These are phyloP conservation scores for Cryptococcus sp. DNA, from an alignment of 1,284 basidiomycete species.

Conservation along the genomic window DNA sequence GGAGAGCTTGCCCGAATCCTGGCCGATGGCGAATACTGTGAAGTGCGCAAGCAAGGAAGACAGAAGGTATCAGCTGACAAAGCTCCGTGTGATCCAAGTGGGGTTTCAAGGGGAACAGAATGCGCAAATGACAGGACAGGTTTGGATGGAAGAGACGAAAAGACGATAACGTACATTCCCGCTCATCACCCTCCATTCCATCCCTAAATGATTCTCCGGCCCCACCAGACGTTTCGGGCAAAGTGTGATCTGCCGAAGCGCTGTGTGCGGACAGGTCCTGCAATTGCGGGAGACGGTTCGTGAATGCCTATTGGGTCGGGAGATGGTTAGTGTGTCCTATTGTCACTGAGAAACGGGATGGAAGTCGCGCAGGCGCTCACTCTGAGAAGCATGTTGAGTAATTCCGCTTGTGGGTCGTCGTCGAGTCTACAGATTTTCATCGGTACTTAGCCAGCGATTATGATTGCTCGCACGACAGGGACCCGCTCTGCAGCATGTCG, in stretches of 20 bases:
- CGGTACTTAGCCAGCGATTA: not conserved
- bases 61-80: not conserved
- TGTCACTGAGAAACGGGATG: too few relatives aligned
- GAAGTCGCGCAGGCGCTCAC: conserved; percentile 52
- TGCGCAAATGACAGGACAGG: not conserved
- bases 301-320: conserved; percentile 65
- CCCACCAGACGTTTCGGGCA: conserved; percentile 34
- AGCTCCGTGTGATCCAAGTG: not conserved
- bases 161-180: conserved; percentile 67
- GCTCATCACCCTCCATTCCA: conserved; percentile 81
- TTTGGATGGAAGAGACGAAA: not conserved
- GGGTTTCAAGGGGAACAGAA: too few relatives aligned
- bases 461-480: not conserved
- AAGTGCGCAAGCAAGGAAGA: not conserved
- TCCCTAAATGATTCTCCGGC: conserved; percentile 75
- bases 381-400: conserved; percentile 69
- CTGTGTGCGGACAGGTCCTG: conserved; percentile 89
- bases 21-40: conserved; percentile 77
- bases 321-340: too few relatives aligned
- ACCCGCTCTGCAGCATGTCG: too few relatives aligned
- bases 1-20: conserved; percentile 72
- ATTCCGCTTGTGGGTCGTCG: conserved; percentile 67
- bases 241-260: conserved; percentile 63
- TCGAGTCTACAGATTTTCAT: conserved; percentile 59
- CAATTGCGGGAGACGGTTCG: conserved; percentile 71